These are phyloP conservation scores for Umbelopsis isabellina DNA, from an alignment of 192 early-diverging fungal genomes.

Conservation along the genomic window DNA sequence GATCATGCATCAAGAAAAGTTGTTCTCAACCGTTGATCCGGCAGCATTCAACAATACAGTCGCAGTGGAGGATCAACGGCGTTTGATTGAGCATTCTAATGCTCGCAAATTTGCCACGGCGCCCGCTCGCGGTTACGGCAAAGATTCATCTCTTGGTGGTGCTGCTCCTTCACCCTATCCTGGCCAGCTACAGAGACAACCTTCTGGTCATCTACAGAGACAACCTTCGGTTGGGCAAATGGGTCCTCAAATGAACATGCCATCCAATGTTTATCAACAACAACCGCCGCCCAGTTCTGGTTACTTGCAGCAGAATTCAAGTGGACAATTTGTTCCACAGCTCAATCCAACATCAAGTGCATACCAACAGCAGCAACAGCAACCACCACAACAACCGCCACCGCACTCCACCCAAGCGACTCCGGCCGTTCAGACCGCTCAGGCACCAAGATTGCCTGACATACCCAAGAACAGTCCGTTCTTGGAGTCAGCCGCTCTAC, in stretches of 20 bases:
- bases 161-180: neutral
- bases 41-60: conserved; percentile 6
- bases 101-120: conserved; percentile 2
- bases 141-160: conserved; percentile 1
- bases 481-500: neutral
- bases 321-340: neutral
- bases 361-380: neutral
- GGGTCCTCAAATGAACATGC: too few relatives aligned
- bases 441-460: neutral
- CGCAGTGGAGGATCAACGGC: conserved; percentile 4
- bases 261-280: too few relatives aligned
- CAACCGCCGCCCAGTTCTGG: neutral
- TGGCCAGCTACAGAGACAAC: neutral
- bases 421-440: too few relatives aligned
- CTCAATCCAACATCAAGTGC: neutral
- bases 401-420: neutral
- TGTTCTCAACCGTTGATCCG: conserved; percentile 21
- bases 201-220: too few relatives aligned
- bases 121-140: conserved; percentile 13
- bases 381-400: neutral
- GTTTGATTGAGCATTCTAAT: neutral
- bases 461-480: conserved; percentile 15
- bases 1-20: conserved; percentile 19
- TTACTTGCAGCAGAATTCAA: neutral
- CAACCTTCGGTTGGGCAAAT: too few relatives aligned